Evolutionary conservation across 345 rosid species (phyloP).

Genomic region (Boechera divaricarpa): DNA sequence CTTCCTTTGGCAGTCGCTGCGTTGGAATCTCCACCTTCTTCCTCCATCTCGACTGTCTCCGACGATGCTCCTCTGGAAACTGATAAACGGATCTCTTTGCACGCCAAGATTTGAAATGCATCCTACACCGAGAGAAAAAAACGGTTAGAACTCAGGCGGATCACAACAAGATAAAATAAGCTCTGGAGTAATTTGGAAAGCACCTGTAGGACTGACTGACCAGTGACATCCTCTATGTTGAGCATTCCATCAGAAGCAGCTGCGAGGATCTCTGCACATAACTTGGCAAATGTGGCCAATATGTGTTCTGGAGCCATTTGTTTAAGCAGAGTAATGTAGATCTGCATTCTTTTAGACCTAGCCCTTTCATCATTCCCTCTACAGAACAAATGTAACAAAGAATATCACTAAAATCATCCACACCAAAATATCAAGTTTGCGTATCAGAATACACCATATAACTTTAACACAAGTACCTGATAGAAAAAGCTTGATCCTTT

Average conservation of each 20-base stretch:
- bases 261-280: slow-evolving; percentile 93
- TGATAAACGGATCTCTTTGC: slow-evolving; percentile 85
- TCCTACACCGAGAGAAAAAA: slow-evolving; percentile 57
- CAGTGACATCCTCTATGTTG: slow-evolving; percentile 66
- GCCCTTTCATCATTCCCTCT: slow-evolving; percentile 83
- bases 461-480: slow-evolving; percentile 55
- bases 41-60: slow-evolving; percentile 58
- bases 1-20: slow-evolving; percentile 74
- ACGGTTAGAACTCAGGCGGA: too few species aligned
- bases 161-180: not conserved
- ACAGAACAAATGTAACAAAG: slow-evolving; percentile 36
- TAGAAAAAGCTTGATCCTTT: slow-evolving; percentile 66
- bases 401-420: slow-evolving; percentile 24
- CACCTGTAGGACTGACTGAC: slow-evolving; percentile 94
- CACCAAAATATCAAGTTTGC: slow-evolving; percentile 19
- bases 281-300: slow-evolving; percentile 92
- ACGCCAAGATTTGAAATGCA: slow-evolving; percentile 79
- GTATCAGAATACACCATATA: slow-evolving; percentile 24
- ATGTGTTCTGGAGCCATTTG: slow-evolving; percentile 99
- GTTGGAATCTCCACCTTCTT: slow-evolving; percentile 50
- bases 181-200: not conserved
- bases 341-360: slow-evolving; percentile 85
- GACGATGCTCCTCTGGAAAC: slow-evolving; percentile 61
- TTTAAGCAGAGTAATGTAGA: slow-evolving; percentile 75
- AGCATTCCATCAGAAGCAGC: slow-evolving; percentile 95